Evolutionary conservation across 495 filamentous ascomycete species (phyloP).

Genomic region (Xylaria sp.): DNA sequence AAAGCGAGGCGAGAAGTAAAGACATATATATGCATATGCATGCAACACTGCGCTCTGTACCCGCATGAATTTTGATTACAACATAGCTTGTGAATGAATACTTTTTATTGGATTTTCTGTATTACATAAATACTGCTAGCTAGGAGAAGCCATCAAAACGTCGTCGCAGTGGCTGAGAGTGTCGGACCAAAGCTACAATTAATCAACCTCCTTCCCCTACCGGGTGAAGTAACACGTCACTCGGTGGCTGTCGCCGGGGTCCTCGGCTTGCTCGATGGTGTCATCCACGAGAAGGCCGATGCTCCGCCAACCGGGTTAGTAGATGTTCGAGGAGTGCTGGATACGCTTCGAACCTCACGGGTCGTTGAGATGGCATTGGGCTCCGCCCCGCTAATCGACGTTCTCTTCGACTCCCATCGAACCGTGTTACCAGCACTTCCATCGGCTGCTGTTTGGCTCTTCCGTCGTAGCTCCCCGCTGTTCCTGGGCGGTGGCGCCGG

Average conservation of each 20-base stretch:
- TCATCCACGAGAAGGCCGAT: conserved; percentile 96
- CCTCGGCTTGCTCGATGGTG: conserved; percentile 46
- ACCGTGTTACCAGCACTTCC: conserved; percentile 40
- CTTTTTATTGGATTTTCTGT: conserved; percentile 22
- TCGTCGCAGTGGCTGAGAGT: conserved; percentile 1
- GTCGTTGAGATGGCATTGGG: conserved; percentile 40
- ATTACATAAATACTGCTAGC: conserved; percentile 23
- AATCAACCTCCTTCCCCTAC: conserved; percentile 1
- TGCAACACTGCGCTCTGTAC: background rate
- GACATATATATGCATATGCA: background rate
- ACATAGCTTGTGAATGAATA: background rate
- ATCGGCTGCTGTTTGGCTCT: conserved; percentile 45
- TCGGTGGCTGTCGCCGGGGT: conserved; percentile 45
- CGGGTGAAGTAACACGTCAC: conserved; percentile 25
- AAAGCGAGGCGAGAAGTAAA: background rate
- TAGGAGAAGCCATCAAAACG: conserved; percentile 19
- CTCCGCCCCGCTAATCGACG: conserved; percentile 33
- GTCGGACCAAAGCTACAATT: conserved; percentile 6
- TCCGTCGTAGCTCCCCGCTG: conserved; percentile 50
- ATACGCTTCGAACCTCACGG: conserved; percentile 50
- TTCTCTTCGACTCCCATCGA: conserved; percentile 52
- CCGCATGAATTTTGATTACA: background rate
- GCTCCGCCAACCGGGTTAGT: conserved; percentile 88
- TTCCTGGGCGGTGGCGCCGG: conserved; percentile 43
- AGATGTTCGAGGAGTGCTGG: conserved; percentile 49